Evolutionary conservation across 306 rosid genomes (phyloP).

Genomic region (Prunus padus): DNA sequence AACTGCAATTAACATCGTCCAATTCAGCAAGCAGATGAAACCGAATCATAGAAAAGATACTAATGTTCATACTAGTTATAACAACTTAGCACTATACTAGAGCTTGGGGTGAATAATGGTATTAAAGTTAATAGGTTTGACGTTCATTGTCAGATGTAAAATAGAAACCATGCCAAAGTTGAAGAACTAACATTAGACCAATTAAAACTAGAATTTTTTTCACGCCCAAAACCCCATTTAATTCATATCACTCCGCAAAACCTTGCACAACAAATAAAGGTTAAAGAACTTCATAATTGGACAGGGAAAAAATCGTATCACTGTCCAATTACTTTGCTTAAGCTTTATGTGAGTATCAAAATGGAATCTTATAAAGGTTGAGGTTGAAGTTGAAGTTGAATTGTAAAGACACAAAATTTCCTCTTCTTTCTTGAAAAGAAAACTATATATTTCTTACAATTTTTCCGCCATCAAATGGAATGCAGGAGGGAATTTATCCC

Average conservation of each 20-base stretch:
- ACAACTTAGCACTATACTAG: constrained; percentile 1
- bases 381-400: too few relatives aligned
- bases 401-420: too few relatives aligned
- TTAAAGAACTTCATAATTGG: not conserved
- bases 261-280: not conserved
- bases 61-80: constrained; percentile 16
- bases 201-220: not conserved
- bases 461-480: too few relatives aligned
- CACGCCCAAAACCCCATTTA: not conserved
- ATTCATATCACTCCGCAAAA: not conserved
- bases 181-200: not conserved
- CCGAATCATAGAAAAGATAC: constrained; percentile 36
- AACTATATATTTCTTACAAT: too few relatives aligned
- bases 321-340: not conserved
- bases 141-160: not conserved
- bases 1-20: constrained; percentile 79
- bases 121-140: too few relatives aligned
- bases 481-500: too few relatives aligned
- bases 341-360: constrained; percentile 2
- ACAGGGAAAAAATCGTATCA: not conserved
- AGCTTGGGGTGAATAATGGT: not conserved
- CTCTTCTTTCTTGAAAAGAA: too few relatives aligned
- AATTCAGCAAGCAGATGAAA: constrained; percentile 76
- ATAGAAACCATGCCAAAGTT: not conserved
- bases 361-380: too few relatives aligned